Percentiles rank a stretch among this genome's conserved stretches.
phyloP scores from a whole-genome alignment of 805 yeast genomes.

The Saturnispora kantuleensis region DNA sequence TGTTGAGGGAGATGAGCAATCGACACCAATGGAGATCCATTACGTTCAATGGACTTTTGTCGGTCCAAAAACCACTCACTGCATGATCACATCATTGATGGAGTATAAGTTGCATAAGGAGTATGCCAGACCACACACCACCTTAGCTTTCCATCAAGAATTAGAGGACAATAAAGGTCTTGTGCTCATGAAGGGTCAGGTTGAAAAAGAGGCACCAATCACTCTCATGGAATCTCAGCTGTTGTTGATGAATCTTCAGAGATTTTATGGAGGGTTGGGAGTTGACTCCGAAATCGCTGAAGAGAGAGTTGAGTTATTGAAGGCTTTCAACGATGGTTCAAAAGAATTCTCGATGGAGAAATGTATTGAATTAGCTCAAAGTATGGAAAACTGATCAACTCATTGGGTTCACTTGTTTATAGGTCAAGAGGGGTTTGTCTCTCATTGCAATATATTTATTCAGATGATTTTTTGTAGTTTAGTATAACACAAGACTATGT shows the following conservation, averaged over 20 bases:
- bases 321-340: conserved; percentile 62
- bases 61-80: conserved; percentile 75
- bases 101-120: conserved; percentile 87
- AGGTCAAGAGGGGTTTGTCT: background rate
- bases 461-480: too few species aligned
- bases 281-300: conserved; percentile 32
- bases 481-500: too few species aligned
- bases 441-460: background rate
- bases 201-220: conserved; percentile 64
- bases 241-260: conserved; percentile 62
- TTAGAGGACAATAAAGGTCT: conserved; percentile 47
- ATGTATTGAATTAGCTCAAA: conserved; percentile 64
- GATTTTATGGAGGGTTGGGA: conserved; percentile 69
- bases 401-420: background rate
- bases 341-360: conserved; percentile 54
- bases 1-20: conserved; percentile 19
- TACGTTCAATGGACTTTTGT: conserved; percentile 90
- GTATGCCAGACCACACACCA: conserved; percentile 91
- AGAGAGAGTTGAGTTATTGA: conserved; percentile 48
- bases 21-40: conserved; percentile 60
- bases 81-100: conserved; percentile 82
- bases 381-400: conserved; percentile 39
- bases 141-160: conserved; percentile 80
- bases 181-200: conserved; percentile 78
- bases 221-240: conserved; percentile 68